Evolutionary conservation across 257 asterid genomes (phyloP).

Genomic region (Schizonepeta tenuifolia): DNA sequence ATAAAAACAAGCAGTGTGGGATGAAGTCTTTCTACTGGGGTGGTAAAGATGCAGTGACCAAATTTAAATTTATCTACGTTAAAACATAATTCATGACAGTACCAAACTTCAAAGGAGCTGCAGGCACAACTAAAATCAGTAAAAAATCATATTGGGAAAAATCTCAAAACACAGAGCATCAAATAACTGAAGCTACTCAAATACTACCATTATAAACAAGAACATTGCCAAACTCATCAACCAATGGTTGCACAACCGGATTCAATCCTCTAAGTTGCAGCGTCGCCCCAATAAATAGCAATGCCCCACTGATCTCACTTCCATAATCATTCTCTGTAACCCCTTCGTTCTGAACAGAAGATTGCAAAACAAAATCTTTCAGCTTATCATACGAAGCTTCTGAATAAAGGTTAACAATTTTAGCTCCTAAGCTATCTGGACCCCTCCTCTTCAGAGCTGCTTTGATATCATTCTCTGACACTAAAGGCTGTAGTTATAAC

Average conservation of each 20-base stretch:
- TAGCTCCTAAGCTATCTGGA: conserved; percentile 83
- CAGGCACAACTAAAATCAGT: conserved; percentile 22
- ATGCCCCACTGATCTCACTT: conserved; percentile 40
- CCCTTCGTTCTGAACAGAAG: conserved; percentile 39
- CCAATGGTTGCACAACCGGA: conserved; percentile 79
- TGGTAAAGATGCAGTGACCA: not conserved
- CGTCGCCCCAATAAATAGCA: conserved; percentile 82
- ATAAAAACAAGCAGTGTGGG: not conserved
- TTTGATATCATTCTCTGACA: conserved; percentile 64
- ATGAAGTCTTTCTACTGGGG: not conserved
- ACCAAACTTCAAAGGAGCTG: not conserved
- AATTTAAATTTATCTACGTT: not conserved
- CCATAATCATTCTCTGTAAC: conserved; percentile 36
- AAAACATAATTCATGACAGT: conserved; percentile 5
- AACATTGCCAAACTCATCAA: conserved; percentile 69
- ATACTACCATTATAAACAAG: conserved; percentile 77
- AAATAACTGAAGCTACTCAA: not conserved
- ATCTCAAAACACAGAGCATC: not conserved
- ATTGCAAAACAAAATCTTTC: conserved; percentile 33
- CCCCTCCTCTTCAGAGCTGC: conserved; percentile 76
- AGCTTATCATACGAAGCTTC: conserved; percentile 27
- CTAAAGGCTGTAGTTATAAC: conserved; percentile 39
- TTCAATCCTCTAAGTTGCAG: conserved; percentile 82
- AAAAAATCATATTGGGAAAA: not conserved
- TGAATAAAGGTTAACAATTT: conserved; percentile 44